Base-by-base conservation (phyloP, 495 filamentous ascomycete genomes). In the Aspergillus campestris region DNA sequence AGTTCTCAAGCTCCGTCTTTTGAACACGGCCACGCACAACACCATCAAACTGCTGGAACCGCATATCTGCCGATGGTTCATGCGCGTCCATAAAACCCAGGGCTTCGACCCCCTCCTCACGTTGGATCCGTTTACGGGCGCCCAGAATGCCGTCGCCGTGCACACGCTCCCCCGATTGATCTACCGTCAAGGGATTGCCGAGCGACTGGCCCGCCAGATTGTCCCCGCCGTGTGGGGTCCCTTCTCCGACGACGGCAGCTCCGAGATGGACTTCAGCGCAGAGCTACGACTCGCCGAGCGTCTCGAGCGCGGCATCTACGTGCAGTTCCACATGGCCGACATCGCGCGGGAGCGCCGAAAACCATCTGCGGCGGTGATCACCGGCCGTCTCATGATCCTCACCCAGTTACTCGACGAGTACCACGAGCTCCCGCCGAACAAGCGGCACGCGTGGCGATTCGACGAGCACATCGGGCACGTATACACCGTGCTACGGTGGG, bases 281-380 rank as follows among this genome's bases (percentile, higher is more conserved):
- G 57, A 63, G 34, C 33, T 56, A 24, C 48, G 41, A 8, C 56
- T 63, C 29, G 48, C 51, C 11, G 50, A 52, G 39, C 55, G 57
- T 3, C 31, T 63, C 29, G 55, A 60, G 40, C 50, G 55, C 8
- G 60, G 60, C 3, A 34, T 63, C 9, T 55, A 55, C 32, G 60
- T 60, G 15, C 50, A 60, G 31, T 63, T 63, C 29, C 60, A 63
- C 38, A 60, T 63, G 55, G 43, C 57, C 8, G 60, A 63, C 35
- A 60, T 60, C 34, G 53, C 53, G n/a, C 51, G 47, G 3, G 50
- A 51, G 7, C 31, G 11, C 31, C 36, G 29, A 29, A 51, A 49
- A 15, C 32, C 34, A 8, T 40, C 43, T 11, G 35, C 42, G 5
- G 48, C 56, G 0, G 35, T 49, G 0, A 41, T 56, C 6, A 49